Evolutionary conservation across 179 eudicot species (phyloP), one percentile per base, ranked within the genome.

Genomic region (Beta corolliflora): DNA sequence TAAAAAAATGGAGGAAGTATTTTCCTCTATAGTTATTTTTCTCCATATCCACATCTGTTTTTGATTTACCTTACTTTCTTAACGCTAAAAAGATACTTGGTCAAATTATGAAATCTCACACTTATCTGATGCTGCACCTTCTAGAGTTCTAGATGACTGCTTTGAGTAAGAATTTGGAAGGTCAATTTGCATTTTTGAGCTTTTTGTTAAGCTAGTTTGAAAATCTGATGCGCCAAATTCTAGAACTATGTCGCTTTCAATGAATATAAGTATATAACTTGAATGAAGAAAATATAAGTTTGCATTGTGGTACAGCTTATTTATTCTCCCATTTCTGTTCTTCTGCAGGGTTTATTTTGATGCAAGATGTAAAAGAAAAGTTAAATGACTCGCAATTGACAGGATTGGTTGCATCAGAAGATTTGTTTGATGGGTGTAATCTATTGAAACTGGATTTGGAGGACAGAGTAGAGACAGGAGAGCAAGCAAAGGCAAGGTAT

Each of bases 341-440:
- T 75, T 82, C 25, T 71, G 21, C 86, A 92, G 95, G 91, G 60
- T 89, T 79, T 78, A 81, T 86, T 60, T 80, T 89, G 79, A 86
- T 90, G 93, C 89, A 88, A 63, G 59, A 84, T 81, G 80, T 87
- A 44, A 89, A 86, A 82, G 90, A 77, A 48, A 79, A 83, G 70
- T 72, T 88, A 31, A 81, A 84, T 73, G 89, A 87, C 71, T 53
- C 65, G 61, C 84, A 88, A 76, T 75, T 74, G 82, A 84, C 88
- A n/a, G 82, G 79, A 79, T 81, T 83, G 83, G 73, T 56, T 25
- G 85, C 77, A 53, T 81, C 80, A 41, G 79, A 77, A 48, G 76
- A 75, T 16, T 74, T 83, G 45, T 63, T 88, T 46, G 85, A 83
- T 44, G 79, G 84, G 52, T 80, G 84, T 56, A 75, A 58, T 56